Percentiles rank a stretch among this genome's conserved stretches.
Conservation (phyloP, 2,329 filamentous ascomycete species). For the Alternaria sp. region DNA sequence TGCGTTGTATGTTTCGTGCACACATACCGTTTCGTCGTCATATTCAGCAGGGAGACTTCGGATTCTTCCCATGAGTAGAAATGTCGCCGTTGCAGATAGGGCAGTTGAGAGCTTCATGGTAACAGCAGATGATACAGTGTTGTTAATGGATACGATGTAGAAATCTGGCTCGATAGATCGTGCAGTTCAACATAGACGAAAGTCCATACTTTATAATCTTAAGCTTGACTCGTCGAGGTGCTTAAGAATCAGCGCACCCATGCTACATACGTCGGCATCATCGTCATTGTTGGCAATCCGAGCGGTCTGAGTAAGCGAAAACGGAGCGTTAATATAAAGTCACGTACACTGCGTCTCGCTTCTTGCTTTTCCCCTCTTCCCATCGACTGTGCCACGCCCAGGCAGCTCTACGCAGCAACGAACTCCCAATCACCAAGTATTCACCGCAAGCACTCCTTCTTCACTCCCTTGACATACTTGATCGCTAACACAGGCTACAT, state of each 20-base stretch:
- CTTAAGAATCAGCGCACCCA: not conserved
- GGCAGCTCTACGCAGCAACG: not conserved
- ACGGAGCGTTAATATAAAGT: not conserved
- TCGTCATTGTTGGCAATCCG: not conserved
- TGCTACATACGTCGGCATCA: not conserved
- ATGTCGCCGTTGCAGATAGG: not conserved
- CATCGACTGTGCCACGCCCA: not conserved
- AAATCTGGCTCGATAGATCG: not conserved
- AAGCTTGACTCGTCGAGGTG: not conserved
- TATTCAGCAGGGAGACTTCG: not conserved
- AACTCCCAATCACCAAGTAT: not conserved
- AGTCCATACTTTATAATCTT: not conserved
- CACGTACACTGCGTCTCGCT: not conserved
- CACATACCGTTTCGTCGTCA: not conserved
- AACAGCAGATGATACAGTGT: not conserved
- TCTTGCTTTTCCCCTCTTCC: not conserved
- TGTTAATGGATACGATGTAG: not conserved
- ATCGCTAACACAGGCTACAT: not conserved
- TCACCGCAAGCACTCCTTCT: not conserved
- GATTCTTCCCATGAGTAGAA: not conserved
- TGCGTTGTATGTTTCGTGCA: not conserved
- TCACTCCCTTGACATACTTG: not conserved
- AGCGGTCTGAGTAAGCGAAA: not conserved
- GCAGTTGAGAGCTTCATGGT: not conserved
- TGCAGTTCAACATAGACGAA: not conserved